These are phyloP conservation scores for Calonectria pseudoturangicola DNA, from an alignment of 2,329 filamentous ascomycete species.

Conservation along the genomic window DNA sequence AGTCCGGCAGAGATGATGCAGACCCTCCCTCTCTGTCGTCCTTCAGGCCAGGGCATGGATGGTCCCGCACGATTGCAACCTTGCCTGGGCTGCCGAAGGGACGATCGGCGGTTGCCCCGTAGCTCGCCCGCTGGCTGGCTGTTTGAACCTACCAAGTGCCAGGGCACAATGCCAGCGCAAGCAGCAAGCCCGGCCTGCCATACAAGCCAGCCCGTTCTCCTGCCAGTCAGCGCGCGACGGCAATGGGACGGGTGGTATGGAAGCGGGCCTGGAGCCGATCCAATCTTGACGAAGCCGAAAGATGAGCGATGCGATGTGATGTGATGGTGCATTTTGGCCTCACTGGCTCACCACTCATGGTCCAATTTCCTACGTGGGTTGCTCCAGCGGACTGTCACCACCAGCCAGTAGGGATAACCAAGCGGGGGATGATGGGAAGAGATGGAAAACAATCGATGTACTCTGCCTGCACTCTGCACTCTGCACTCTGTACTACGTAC, in stretches of 20 bases:
- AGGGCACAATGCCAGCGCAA: constrained; percentile 34
- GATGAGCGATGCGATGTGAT: constrained; percentile 53
- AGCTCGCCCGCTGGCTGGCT: constrained; percentile 42
- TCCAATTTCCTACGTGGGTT: constrained; percentile 11
- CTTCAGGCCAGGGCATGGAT: constrained; percentile 36
- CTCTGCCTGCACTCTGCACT: no score
- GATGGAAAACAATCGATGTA: neutral
- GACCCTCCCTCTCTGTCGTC: constrained; percentile 41
- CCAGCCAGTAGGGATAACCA: neutral
- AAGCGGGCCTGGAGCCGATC: constrained; percentile 48
- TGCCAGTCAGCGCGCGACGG: constrained; percentile 47
- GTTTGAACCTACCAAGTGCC: constrained; percentile 29
- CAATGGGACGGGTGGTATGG: constrained; percentile 50
- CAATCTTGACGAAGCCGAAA: constrained; percentile 48
- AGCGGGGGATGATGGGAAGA: neutral
- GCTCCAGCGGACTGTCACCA: neutral
- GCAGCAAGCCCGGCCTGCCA: constrained; percentile 38
- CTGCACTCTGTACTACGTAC: neutral
- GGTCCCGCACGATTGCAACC: constrained; percentile 42
- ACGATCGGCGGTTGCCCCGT: constrained; percentile 54
- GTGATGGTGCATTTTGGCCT: constrained; percentile 50
- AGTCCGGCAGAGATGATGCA: constrained; percentile 53
- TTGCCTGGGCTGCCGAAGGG: constrained; percentile 46
- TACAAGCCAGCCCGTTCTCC: constrained; percentile 48
- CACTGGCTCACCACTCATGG: constrained; percentile 37